Percentiles rank a stretch among this genome's conserved stretches.
These are phyloP conservation scores for Lecanicillium sp. DNA, from an alignment of 2,329 filamentous ascomycete species.

Conservation along the genomic window DNA sequence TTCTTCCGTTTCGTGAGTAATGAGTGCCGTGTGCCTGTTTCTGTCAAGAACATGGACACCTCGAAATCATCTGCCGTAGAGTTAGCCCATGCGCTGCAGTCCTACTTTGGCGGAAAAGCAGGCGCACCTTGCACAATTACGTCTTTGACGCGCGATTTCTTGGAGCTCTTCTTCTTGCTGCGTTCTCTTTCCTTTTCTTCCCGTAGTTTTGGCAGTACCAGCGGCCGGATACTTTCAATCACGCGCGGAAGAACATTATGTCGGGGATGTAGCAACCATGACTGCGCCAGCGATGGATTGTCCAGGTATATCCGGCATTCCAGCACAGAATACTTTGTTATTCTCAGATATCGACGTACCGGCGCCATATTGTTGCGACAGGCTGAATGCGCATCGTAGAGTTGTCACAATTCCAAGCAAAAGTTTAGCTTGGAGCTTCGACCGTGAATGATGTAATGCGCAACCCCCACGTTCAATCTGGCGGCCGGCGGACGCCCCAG, in stretches of 20 bases:
- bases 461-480: background rate
- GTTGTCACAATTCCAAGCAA: no score
- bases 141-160: constrained; percentile 80
- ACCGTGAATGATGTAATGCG: background rate
- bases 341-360: constrained; percentile 80
- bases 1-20: constrained; percentile 80
- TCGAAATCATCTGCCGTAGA: constrained; percentile 77
- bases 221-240: constrained; percentile 75
- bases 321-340: constrained; percentile 89
- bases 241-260: constrained; percentile 73
- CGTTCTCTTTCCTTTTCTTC: constrained; percentile 66
- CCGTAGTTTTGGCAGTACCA: constrained; percentile 82
- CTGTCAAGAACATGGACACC: constrained; percentile 86
- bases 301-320: constrained; percentile 96
- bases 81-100: constrained; percentile 10
- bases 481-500: background rate
- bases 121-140: constrained; percentile 66
- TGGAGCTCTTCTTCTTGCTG: constrained; percentile 54
- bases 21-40: constrained; percentile 77
- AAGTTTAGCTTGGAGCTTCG: no score
- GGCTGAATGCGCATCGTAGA: background rate
- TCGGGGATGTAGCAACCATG: constrained; percentile 75
- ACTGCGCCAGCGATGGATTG: constrained; percentile 72
- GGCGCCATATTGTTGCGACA: constrained; percentile 59
- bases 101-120: background rate